These are phyloP conservation scores for Fusarium multiceps DNA, from an alignment of 2,329 filamentous ascomycete species.

Conservation along the genomic window DNA sequence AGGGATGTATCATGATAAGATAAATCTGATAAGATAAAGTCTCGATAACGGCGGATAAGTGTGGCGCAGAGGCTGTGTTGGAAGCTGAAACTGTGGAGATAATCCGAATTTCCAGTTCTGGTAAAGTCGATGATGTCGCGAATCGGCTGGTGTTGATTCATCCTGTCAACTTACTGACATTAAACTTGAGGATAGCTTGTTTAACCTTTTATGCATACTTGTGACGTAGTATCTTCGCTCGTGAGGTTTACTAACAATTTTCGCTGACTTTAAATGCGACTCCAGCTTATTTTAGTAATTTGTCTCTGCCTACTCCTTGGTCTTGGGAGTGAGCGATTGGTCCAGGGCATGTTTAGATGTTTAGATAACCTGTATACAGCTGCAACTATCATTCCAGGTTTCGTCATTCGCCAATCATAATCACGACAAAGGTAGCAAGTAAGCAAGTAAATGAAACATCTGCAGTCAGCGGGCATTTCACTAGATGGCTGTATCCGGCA, in stretches of 20 bases:
- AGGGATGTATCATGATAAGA: too few relatives aligned
- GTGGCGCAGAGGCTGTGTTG: not conserved
- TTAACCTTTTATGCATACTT: not conserved
- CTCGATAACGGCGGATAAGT: not conserved
- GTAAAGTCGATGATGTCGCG: not conserved
- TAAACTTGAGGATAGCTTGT: too few relatives aligned
- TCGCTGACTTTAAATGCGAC: not conserved
- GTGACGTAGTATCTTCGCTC: not conserved
- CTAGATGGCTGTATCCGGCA: not conserved
- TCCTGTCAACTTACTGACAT: not conserved
- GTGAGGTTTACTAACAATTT: too few relatives aligned
- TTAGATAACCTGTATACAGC: too few relatives aligned
- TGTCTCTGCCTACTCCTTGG: rapidly evolving
- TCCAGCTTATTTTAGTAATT: not conserved
- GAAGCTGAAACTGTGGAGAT: not conserved
- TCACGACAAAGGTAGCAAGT: rapidly evolving
- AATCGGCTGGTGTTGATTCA: not conserved
- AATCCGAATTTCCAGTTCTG: not conserved
- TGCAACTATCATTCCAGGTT: too few relatives aligned
- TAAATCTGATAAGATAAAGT: not conserved
- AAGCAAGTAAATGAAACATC: not conserved
- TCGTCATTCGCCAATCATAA: too few relatives aligned
- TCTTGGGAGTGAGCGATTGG: not conserved
- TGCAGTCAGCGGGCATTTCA: not conserved
- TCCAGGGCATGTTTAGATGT: not conserved